A percentile compares a stretch with the other conserved stretches of the same genome.
phyloP scores from a whole-genome alignment of 805 yeast species.

The Starmerella geochares region DNA sequence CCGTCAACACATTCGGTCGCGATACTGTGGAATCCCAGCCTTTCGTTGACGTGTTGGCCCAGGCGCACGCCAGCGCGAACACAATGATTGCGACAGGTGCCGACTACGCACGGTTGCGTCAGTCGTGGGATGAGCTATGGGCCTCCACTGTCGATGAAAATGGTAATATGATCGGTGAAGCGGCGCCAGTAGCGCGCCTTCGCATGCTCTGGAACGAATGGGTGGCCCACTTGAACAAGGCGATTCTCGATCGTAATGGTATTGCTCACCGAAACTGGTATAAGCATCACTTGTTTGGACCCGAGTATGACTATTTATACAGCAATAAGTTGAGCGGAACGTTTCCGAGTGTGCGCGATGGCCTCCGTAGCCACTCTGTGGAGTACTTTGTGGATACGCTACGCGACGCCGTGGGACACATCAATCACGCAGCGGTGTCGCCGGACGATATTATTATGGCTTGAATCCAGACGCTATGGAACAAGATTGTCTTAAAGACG shows the following conservation, averaged over 20 bases:
- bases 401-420: conserved; percentile 14
- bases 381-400: conserved; percentile 39
- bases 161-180: conserved; percentile 37
- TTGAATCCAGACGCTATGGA: no score
- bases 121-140: conserved; percentile 43
- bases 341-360: conserved; percentile 71
- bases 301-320: conserved; percentile 49
- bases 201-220: conserved; percentile 78
- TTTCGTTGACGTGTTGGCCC: conserved; percentile 23
- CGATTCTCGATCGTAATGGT: conserved; percentile 39
- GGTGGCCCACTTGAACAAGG: conserved; percentile 45
- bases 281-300: conserved; percentile 59
- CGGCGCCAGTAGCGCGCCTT: conserved; percentile 57
- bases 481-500: no score
- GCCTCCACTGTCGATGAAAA: conserved; percentile 39
- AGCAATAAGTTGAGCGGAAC: conserved; percentile 44
- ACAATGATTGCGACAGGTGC: conserved; percentile 39
- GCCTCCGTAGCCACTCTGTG: conserved; percentile 42
- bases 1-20: conserved; percentile 20
- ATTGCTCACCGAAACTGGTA: conserved; percentile 51
- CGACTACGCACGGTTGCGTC: conserved; percentile 45
- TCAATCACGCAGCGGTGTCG: conserved; percentile 8
- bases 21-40: conserved; percentile 22
- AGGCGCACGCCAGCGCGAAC: conserved; percentile 30
- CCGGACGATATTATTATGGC: neutral